Base-by-base conservation (phyloP, 2,329 filamentous ascomycete genomes). In the Colletotrichum zoysiae region DNA sequence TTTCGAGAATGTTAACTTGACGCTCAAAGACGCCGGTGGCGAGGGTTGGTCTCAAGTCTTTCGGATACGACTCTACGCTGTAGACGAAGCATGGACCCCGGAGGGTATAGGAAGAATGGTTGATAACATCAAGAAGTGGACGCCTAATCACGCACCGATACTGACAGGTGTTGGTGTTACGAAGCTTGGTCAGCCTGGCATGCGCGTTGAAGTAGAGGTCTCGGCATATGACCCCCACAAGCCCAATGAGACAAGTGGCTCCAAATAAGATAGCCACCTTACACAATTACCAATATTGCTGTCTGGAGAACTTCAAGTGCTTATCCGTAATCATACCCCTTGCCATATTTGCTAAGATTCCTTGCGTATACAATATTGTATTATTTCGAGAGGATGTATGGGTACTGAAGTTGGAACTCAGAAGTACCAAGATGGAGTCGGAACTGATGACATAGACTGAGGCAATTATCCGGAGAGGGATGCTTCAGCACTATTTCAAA, bases 161-260 rank as follows among this genome's bases (percentile, higher is more conserved):
- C 85, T 81, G 79, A 87, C 84, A 0, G 78, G 76, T 65, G 74
- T 86, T 30, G 84, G 81, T 0, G 84, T 86, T 5, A 55, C 78
- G 12, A 70, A 76, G 26, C 74, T 87, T 14, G 84, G 77, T 0
- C 75, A 78, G 65, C 79, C 80, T 59, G 79, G 78, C 62, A 86
- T 87, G 84, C 75, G 78, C 30, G 79, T 86, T 9, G 84, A 87
- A 75, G 83, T 86, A 76, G 85, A 87, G 74, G 84, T 86, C 20
- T 76, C 76, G 18, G 82, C 82, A 1, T 57, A 71, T 38, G 73
- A 68, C 26, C 73, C 73, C 0, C 26, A 67, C 7, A 50, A 48
- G 1, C 42, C 35, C 20, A 51, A 51, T n/a, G 46, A 56, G 23
- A 23, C 9, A 18, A 20, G 2, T 9, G 33, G 30, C 9, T 9